Conservation (phyloP, 345 rosid genomes). For the Lepidium africanum region DNA sequence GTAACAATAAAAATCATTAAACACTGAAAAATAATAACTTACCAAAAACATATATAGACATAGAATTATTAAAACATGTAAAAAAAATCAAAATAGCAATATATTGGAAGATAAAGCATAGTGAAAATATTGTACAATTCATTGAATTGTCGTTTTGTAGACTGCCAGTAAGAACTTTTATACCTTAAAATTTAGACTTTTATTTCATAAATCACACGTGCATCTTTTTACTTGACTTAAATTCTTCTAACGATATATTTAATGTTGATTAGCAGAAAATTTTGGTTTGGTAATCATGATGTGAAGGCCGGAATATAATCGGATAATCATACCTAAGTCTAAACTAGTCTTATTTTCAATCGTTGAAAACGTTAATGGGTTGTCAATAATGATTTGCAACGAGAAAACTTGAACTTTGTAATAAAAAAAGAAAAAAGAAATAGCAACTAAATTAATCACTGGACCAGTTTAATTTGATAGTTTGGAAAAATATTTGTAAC, state of each 20-base stretch:
- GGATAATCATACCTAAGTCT: too few species aligned
- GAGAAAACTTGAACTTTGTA: too few species aligned
- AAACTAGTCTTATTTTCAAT: too few species aligned
- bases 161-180: background rate
- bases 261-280: background rate
- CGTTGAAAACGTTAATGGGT: too few species aligned
- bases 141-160: background rate
- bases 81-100: background rate
- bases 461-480: too few species aligned
- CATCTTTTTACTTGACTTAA: background rate
- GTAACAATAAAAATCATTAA: background rate
- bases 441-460: too few species aligned
- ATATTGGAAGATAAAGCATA: background rate
- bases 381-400: too few species aligned
- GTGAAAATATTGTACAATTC: background rate
- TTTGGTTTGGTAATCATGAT: background rate
- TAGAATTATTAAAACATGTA: background rate
- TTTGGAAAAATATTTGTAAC: too few species aligned
- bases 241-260: background rate
- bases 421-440: too few species aligned
- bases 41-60: background rate
- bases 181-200: background rate
- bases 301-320: too few species aligned
- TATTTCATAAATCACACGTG: background rate
- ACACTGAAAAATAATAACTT: background rate